Base-by-base conservation (phyloP, 1,284 basidiomycete species). In the Uromyces viciae-fabae region DNA sequence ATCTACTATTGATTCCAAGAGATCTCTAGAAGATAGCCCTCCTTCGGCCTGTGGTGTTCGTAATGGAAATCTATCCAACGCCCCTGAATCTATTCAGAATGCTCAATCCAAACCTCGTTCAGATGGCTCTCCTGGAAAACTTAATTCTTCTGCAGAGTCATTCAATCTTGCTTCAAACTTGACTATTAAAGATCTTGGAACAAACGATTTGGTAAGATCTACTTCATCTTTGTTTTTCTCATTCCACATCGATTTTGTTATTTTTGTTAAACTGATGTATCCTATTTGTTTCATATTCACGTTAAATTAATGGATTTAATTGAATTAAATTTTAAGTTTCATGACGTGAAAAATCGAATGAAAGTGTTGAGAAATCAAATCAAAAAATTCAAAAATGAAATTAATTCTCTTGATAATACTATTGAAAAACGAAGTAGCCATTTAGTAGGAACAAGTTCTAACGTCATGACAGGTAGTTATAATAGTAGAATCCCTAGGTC, bases 131-230 rank as follows among this genome's bases (percentile, higher is more conserved):
- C 46, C 11, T 25, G n/a, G 60, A 22, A 64, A 25, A 40, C 8
- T 15, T 64, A 64, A 38, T 17, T 42, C 56, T 4, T 31, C 54
- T 19, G 19, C 54, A 49, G 22, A 49, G 11, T 22, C 46, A 49
- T 49, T 22, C 46, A 49, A 49, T 49, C 46, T 22, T 49, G 22
- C 46, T 49, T 49, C 46, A 11, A 11, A 11, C 46, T 49, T 22
- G 11, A 49, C 46, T 49, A 22, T 49, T 22, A 49, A 40, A 56
- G 52, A 72, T 9, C 42, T 64, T 33, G 78, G 71, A 9, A 60
- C 78, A n/a, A 72, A 33, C 3, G 78, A 81, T 52, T 28, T 68
- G 25, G 78, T 81, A 9, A 28, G 77, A n/a, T n/a, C n/a, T n/a
- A n/a, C n/a, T n/a, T n/a, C n/a, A n/a, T n/a, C n/a, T n/a, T n/a